A percentile compares a stretch with the other conserved stretches of the same genome.
Evolutionary conservation across 306 rosid genomes (phyloP).

Genomic region (Adenanthera pavonina): DNA sequence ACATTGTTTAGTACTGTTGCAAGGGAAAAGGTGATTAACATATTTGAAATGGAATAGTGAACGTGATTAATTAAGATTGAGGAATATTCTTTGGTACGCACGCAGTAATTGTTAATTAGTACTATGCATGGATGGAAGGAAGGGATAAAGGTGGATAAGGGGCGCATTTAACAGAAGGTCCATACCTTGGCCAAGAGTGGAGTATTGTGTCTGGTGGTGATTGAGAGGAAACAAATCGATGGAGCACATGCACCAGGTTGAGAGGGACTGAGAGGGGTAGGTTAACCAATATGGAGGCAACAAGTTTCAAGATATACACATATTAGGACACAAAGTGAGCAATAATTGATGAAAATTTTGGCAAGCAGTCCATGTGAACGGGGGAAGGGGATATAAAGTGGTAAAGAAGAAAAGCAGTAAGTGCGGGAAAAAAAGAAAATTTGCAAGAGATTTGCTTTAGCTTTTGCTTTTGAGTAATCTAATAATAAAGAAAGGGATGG

Average conservation of each 20-base stretch:
- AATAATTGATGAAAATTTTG: slow-evolving; percentile 39
- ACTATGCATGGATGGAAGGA: neutral
- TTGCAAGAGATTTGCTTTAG: neutral
- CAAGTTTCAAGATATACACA: slow-evolving; percentile 9
- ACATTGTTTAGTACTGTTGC: neutral
- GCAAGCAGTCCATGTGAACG: slow-evolving; percentile 49
- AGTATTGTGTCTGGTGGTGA: neutral
- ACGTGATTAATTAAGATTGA: neutral
- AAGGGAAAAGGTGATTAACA: neutral
- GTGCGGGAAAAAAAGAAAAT: neutral
- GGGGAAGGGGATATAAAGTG: slow-evolving; percentile 40
- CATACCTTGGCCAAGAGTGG: neutral
- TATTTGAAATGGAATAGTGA: neutral
- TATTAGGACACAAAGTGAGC: neutral
- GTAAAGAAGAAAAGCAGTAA: slow-evolving; percentile 13
- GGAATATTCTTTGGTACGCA: slow-evolving; percentile 1
- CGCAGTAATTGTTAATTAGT: neutral
- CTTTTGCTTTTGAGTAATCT: neutral
- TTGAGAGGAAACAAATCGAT: slow-evolving; percentile 15
- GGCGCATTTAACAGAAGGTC: neutral
- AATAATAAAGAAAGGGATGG: neutral
- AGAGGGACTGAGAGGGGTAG: neutral
- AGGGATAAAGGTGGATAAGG: neutral
- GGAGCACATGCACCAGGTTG: neutral
- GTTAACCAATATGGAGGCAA: slow-evolving; percentile 19